Evolutionary conservation across 495 filamentous ascomycete genomes (phyloP).

Genomic region (Letharia lupina): DNA sequence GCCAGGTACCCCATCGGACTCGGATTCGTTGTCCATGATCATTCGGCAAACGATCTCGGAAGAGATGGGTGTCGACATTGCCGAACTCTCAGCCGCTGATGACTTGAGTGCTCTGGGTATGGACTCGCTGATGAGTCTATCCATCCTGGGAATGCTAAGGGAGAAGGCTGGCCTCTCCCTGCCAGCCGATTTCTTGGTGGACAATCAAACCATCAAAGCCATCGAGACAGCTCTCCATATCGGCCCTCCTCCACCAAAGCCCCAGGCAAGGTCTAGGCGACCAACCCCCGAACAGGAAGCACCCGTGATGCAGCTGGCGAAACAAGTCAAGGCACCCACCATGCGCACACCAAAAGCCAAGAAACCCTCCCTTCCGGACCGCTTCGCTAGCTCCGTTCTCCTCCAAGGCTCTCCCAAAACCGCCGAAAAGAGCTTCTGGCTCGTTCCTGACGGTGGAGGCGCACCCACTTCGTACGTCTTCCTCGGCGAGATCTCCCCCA

Average conservation of each 20-base stretch:
- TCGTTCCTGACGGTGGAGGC: conserved; percentile 45
- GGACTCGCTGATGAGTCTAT: conserved; percentile 47
- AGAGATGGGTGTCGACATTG: conserved; percentile 58
- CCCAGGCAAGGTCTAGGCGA: conserved; percentile 15
- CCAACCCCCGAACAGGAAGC: conserved; percentile 23
- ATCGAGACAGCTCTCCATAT: conserved; percentile 31
- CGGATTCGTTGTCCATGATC: conserved; percentile 20
- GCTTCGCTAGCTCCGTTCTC: conserved; percentile 42
- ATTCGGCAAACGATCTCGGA: conserved; percentile 22
- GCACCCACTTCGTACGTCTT: conserved; percentile 53
- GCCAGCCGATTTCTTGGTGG: conserved; percentile 19
- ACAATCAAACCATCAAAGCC: conserved; percentile 29
- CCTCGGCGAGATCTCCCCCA: conserved; percentile 47
- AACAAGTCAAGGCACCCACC: conserved; percentile 23
- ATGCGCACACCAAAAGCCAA: conserved; percentile 21
- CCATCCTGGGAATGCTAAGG: conserved; percentile 41
- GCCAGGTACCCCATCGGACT: conserved; percentile 14
- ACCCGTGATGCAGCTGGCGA: neutral
- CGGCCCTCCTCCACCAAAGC: conserved; percentile 25
- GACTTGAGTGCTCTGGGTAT: conserved; percentile 44
- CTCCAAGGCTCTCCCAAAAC: conserved; percentile 43
- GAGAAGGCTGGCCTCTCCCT: conserved; percentile 39
- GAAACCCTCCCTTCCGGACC: conserved; percentile 27
- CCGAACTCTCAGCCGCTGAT: conserved; percentile 45
- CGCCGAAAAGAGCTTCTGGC: conserved; percentile 37